phyloP scores from a whole-genome alignment of 352 stramenopile species.

The Discostella stelligera region DNA sequence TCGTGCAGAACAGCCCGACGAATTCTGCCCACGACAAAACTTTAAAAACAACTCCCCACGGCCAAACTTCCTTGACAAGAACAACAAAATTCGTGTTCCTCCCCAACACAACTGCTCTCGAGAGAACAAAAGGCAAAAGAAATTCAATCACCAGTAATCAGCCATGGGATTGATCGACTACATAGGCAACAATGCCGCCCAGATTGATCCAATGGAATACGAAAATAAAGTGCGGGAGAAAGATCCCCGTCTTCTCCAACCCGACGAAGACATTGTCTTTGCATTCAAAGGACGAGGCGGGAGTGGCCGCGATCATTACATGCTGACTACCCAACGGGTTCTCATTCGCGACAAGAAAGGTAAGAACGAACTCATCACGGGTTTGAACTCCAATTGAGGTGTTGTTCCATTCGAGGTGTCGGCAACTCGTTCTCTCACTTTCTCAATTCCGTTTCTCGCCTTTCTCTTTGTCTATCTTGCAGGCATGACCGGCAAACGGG shows the following conservation, averaged over 20 bases:
- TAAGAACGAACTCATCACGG: slow-evolving; percentile 45
- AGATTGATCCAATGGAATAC: slow-evolving; percentile 51
- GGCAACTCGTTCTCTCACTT: too few relatives aligned
- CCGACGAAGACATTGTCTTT: slow-evolving; percentile 49
- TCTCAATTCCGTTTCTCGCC: too few relatives aligned
- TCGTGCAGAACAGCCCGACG: too few relatives aligned
- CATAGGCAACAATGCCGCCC: slow-evolving; percentile 52
- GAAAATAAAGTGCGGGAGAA: slow-evolving; percentile 45
- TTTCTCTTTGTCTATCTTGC: slow-evolving; percentile 56
- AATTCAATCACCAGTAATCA: too few relatives aligned
- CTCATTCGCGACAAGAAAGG: slow-evolving; percentile 56
- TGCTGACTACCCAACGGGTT: slow-evolving; percentile 55
- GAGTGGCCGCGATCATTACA: slow-evolving; percentile 51
- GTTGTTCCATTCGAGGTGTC: too few relatives aligned
- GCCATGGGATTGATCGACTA: slow-evolving; percentile 34
- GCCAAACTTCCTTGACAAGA: too few relatives aligned
- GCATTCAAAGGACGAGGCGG: slow-evolving; percentile 56
- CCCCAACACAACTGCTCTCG: too few relatives aligned
- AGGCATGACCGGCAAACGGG: slow-evolving; percentile 55
- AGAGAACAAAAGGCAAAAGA: too few relatives aligned
- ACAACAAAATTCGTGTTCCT: too few relatives aligned
- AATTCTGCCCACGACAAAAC: too few relatives aligned
- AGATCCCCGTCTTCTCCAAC: slow-evolving; percentile 47
- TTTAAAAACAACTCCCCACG: too few relatives aligned
- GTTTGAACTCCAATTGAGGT: too few relatives aligned